Evolutionary conservation across 805 yeast species (phyloP), one percentile per base, ranked within the genome.

Genomic region (Myxozyma geophila): DNA sequence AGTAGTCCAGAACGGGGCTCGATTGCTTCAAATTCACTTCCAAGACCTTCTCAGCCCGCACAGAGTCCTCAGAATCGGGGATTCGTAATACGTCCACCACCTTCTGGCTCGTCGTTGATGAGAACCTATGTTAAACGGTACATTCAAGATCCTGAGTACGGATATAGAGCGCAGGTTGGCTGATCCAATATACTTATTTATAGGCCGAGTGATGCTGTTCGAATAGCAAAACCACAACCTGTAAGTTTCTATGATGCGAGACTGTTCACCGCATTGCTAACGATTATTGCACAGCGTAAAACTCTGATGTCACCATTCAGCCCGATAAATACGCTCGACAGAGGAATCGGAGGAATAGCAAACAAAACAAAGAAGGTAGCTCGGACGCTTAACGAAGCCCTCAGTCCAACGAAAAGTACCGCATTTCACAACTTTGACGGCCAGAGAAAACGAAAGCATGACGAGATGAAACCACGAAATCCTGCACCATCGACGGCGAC

Each of bases 361-460:
- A 23, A 17, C 53, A 47, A 47, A 12, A 47, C 59, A 13, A 44
- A 46, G 17, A 41, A 23, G 23, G 48, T 39, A 33, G 58, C 44
- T 23, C 47, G 36, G 17, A 10, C 43, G 19, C 6, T 54, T 9
- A 10, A 39, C 7, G 46, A 43, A 12, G 19, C 49, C 6, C 28
- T 43, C n/a, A 41, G 40, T 15, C 40, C 40, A n/a, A 23, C 48
- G 35, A 23, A 35, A 9, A 54, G n/a, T 19, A 15, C 37, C 15
- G 54, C 21, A 36, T 41, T 50, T 19, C 54, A 47, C 33, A 49
- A 58, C 15, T 58, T 58, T 49, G 54, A 49, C 7, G 19, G 33
- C 1, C 50, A 13, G 28, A 28, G 46, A 39, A 58, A 58, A 40
- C 60, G 60, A 13, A 58, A 58, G 48, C 60, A 49, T 28, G 60